A percentile compares a stretch with the other conserved stretches of the same genome.
Evolutionary conservation across 805 yeast genomes (phyloP).

Genomic region (Lipomyces anomalus): DNA sequence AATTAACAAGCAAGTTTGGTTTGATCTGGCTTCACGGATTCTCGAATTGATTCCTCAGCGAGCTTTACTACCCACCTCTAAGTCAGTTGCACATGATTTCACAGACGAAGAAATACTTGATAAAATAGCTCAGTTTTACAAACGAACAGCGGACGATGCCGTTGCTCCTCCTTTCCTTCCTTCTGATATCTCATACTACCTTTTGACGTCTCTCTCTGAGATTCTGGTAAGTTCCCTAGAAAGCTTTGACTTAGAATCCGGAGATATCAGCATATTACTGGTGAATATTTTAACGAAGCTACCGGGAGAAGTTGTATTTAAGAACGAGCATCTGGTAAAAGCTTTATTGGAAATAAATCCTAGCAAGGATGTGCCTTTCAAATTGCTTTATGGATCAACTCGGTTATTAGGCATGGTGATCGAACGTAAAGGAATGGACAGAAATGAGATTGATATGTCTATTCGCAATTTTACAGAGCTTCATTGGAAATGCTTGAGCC

Average conservation of each 20-base stretch:
- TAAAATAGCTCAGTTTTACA: constrained; percentile 36
- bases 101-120: constrained; percentile 26
- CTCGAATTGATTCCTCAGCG: constrained; percentile 57
- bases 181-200: constrained; percentile 42
- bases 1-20: constrained; percentile 33
- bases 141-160: constrained; percentile 28
- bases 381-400: constrained; percentile 21
- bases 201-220: constrained; percentile 29
- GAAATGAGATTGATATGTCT: constrained; percentile 18
- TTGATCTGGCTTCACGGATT: constrained; percentile 40
- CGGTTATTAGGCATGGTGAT: constrained; percentile 18
- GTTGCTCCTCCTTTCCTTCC: constrained; percentile 38
- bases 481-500: constrained; percentile 51
- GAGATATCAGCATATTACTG: constrained; percentile 15
- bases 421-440: constrained; percentile 19
- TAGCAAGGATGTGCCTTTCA: constrained; percentile 13
- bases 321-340: constrained; percentile 34
- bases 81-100: no score
- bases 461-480: constrained; percentile 20
- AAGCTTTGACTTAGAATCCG: constrained; percentile 10
- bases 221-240: constrained; percentile 12
- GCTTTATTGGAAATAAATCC: constrained; percentile 26
- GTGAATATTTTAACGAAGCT: constrained; percentile 39
- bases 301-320: constrained; percentile 40
- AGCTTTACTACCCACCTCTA: constrained; percentile 52